phyloP scores from a whole-genome alignment of 2,329 filamentous ascomycete species.

The Botryotinia globosa region DNA sequence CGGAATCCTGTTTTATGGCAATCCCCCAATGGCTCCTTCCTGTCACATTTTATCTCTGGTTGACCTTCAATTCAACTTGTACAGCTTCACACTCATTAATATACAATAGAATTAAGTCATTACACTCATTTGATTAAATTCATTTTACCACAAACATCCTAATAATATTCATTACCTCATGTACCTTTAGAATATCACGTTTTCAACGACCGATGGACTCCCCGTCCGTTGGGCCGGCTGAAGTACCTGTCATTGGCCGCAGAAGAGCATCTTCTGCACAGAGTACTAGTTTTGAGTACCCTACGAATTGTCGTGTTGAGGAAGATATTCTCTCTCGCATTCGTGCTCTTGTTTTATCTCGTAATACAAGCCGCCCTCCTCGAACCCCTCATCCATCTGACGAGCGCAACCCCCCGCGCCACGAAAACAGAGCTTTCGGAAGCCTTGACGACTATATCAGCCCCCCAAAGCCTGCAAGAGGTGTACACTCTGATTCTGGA shows the following conservation, averaged over 20 bases:
- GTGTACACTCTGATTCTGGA: conserved; percentile 29
- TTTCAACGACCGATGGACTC: conserved; percentile 28
- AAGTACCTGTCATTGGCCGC: conserved; percentile 19
- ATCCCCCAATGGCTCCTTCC: conserved; percentile 3
- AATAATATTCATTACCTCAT: conserved; percentile 18
- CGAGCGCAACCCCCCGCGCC: conserved; percentile 22
- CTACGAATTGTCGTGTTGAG: conserved; percentile 29
- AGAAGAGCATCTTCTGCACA: conserved; percentile 28
- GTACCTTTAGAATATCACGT: conserved; percentile 1
- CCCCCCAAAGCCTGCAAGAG: not conserved
- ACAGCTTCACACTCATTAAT: conserved; percentile 7
- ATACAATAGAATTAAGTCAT: not conserved
- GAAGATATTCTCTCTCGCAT: conserved; percentile 36
- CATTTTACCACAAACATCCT: conserved; percentile 16
- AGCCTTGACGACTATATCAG: conserved; percentile 28
- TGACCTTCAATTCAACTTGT: not conserved
- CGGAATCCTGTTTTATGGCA: not conserved
- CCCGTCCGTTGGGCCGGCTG: conserved; percentile 23
- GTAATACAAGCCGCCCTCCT: conserved; percentile 30
- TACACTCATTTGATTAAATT: conserved; percentile 23
- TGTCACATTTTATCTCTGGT: not conserved
- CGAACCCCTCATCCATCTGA: conserved; percentile 33
- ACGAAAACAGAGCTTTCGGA: conserved; percentile 19
- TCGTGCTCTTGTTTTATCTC: conserved; percentile 34
- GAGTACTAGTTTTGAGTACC: conserved; percentile 31